Percentiles rank a stretch among this genome's conserved stretches.
Evolutionary conservation across 768 basidiomycete genomes (phyloP).

Genomic region (Phaeolepiota aurea): DNA sequence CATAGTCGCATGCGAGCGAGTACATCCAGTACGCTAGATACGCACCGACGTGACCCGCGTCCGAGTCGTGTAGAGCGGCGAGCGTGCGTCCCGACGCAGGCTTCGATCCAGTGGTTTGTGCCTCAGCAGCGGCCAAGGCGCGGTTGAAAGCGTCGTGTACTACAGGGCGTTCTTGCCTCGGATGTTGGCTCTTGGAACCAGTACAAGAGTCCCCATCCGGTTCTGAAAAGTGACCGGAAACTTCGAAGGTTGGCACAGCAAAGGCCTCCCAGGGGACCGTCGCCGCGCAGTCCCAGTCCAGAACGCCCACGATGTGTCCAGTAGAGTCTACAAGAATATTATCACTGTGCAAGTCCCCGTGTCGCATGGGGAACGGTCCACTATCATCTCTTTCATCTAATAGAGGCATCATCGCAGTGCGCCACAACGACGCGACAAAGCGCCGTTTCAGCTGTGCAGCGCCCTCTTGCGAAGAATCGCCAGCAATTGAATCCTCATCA

Average conservation of each 20-base stretch:
- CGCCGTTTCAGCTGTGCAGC: constrained; percentile 24
- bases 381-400: constrained; percentile 27
- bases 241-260: constrained; percentile 32
- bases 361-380: constrained; percentile 33
- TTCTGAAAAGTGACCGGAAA: constrained; percentile 27
- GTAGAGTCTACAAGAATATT: constrained; percentile 30
- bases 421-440: constrained; percentile 30
- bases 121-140: constrained; percentile 20
- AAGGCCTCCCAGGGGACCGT: constrained; percentile 37
- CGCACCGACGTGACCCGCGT: constrained; percentile 31
- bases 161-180: constrained; percentile 15
- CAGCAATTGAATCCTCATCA: constrained; percentile 11
- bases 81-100: constrained; percentile 27
- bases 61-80: constrained; percentile 30
- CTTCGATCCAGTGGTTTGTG: constrained; percentile 13
- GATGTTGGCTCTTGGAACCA: constrained; percentile 3
- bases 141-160: constrained; percentile 23
- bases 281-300: constrained; percentile 35
- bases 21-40: constrained; percentile 37
- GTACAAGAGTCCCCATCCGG: constrained; percentile 12
- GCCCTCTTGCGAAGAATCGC: constrained; percentile 2
- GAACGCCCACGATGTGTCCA: constrained; percentile 31
- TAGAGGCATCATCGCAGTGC: constrained; percentile 31
- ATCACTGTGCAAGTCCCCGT: constrained; percentile 33
- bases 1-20: constrained; percentile 31